Evolutionary conservation across 208 protist genomes (phyloP), one percentile per base, ranked within the genome.

Genomic region (Wallacemonas sp.): DNA sequence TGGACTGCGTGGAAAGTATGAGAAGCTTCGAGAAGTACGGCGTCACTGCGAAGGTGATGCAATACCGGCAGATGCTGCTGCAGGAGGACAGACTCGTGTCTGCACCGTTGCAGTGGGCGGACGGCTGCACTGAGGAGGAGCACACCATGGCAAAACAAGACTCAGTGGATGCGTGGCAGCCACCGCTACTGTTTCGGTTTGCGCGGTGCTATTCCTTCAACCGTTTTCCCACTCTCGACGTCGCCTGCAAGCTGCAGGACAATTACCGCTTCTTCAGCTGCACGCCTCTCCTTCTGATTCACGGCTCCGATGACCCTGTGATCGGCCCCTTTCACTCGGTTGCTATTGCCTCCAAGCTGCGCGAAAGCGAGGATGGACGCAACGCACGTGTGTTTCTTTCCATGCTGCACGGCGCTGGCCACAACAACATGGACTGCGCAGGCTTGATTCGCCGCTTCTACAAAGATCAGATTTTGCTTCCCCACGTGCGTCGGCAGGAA

Each of bases 261-360:
- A 34, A 65, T 37, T 53, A 66, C 6, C 60, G 45, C 50, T 79
- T 66, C 55, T 78, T 83, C 46, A 66, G 63, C 32, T 36, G 60
- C 27, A 79, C 77, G 8, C 77, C 77, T 13, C 46, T 83, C 38
- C 59, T 83, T 33, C 68, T 79, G n/a, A 27, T 83, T 30, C 77
- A 83, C 62, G 77, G 77, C 53, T 46, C 59, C 3, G 68, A 67
- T 12, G 77, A 76, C 54, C 46, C 53, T 1, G 64, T 83, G 15
- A 57, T 83, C 32, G 66, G 64, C 10, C 48, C 76, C 12, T 44
- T 75, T 26, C 68, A 83, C 66, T 68, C 71, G 24, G 72, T 76
- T 30, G 67, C 72, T 41, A 72, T 83, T 27, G 67, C 72, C 2
- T 69, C 65, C 29, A 68, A 57, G 42, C 8, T 83, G 42, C 66